These are phyloP conservation scores for Candida coleopterorum DNA, from an alignment of 805 yeast species.

Conservation along the genomic window DNA sequence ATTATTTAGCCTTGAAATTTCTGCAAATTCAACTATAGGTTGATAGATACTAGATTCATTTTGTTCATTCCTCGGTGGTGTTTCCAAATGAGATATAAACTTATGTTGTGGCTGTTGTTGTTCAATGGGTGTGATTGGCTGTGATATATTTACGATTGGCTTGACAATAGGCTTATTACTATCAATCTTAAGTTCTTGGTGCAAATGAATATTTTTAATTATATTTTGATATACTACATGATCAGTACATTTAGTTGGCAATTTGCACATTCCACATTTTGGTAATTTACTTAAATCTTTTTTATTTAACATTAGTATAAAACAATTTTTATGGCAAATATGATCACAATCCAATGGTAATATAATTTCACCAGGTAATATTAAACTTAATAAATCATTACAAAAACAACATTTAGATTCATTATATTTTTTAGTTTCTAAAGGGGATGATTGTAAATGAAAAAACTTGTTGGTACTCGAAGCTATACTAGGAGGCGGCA, in stretches of 20 bases:
- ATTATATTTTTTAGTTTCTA: constrained; percentile 1
- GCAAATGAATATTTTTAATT: constrained; percentile 2
- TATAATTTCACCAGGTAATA: constrained; percentile 14
- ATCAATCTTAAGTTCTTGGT: constrained; percentile 4
- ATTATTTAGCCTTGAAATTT: not conserved
- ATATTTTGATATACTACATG: constrained; percentile 2
- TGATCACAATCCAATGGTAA: constrained; percentile 21
- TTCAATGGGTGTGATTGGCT: constrained; percentile 2
- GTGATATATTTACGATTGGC: not conserved
- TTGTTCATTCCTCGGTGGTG: constrained; percentile 3
- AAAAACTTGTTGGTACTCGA: not conserved
- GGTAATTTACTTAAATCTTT: constrained; percentile 10
- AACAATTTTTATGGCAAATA: constrained; percentile 23
- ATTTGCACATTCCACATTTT: constrained; percentile 13
- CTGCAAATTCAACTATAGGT: constrained; percentile 5
- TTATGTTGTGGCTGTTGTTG: constrained; percentile 3
- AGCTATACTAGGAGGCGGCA: not conserved
- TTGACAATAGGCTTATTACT: not conserved
- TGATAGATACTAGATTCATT: not conserved
- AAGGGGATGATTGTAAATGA: constrained; percentile 2
- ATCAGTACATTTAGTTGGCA: constrained; percentile 11
- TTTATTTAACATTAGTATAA: constrained; percentile 12
- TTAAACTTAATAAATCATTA: constrained; percentile 12
- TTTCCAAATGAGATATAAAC: not conserved
- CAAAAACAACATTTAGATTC: constrained; percentile 16